Base-by-base conservation (phyloP, 2,329 filamentous ascomycete genomes). In the Beauveria sp. region DNA sequence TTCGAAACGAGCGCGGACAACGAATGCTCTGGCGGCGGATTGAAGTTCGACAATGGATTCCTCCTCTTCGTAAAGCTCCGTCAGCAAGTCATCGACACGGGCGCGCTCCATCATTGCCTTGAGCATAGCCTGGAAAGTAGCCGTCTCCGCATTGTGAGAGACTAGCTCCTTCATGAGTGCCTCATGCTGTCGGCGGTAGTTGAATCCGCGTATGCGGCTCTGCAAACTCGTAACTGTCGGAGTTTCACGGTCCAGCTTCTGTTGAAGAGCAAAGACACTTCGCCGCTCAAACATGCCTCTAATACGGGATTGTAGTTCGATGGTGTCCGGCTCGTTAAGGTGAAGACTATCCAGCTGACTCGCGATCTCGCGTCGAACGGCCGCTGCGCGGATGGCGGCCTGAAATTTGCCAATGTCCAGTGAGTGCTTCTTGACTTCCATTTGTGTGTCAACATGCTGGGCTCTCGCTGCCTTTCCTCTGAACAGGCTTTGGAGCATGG, bases 1-100 rank as follows among this genome's bases (percentile, higher is more conserved):
- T 57, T 84, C 85, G 68, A 96, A 97, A 20, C 80, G 81, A 16
- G 79, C 81, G 40, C 93, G 84, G 37, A 97, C 84, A 3, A 96
- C 73, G 67, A 85, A 87, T 3, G 86, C 93, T 67, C 88, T 85
- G 8, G 88, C 84, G 6, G 84, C 80, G 5, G 92, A 81, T 72
- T 97, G 92, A 26, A 96, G 75, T 34, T 87, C 88, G 9, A 85
- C 77, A 63, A 97, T 82, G 0, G 80, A 79, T n/a, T 89, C 87
- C 69, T 97, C 92, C 64, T 96, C 86, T 58, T 88, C 88, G 62
- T 96, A 91, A 2, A 97, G 81, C 65, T 93, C 86, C 24, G 81
- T 83, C 44, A 99, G 80, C 1, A 91, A 77, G 50, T 85, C 82
- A 20, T 89, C 91, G 55, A 97, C 81, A 28, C 88, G 81, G 53